Evolutionary conservation across 805 yeast genomes (phyloP), one percentile per base, ranked within the genome.

Genomic region (Pichia deserticola): DNA sequence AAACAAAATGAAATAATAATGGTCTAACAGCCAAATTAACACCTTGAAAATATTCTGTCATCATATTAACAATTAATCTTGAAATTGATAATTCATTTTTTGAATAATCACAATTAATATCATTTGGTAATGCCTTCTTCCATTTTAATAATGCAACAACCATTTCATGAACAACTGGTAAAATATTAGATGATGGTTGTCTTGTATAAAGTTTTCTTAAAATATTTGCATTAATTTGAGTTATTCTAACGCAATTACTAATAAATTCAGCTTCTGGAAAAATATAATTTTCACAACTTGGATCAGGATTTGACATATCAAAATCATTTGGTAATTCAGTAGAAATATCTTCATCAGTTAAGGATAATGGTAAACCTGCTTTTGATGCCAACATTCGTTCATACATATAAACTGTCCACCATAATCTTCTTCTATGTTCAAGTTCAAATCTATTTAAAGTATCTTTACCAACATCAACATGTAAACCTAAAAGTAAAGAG

Each of bases 21-120:
- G 93, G 93, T 48, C 95, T 67, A 5, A 86, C 88, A 0, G 92
- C 90, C 40, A 86, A 65, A 60, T 86, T 86, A 65, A 86, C 75
- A 47, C 93, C 93, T 61, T 86, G 92, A 60, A 86, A 85, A 64
- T 84, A 86, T 60, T 86, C 95, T 3, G 90, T 84, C 82, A 84
- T 82, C 59, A 86, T 72, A 62, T 86, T 86, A 13, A 86, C 87
- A 15, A 78, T 78, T 33, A 84, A 66, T 54, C 95, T 71, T 2
- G 86, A 75, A 8, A 85, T 81, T 49, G 75, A 73, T 33, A 86
- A 68, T 41, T 75, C 73, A 8, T 77, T 76, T 20, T 63, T 67
- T 3, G 74, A 67, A 55, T 80, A 86, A 60, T 86, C 88, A 42
- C 84, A 83, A 50, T 74, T 76, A 46, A 84, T 71, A 60, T 79